These are phyloP conservation scores for Sugiyamaella xylanicola DNA, from an alignment of 1,139 yeast genomes.

Conservation along the genomic window DNA sequence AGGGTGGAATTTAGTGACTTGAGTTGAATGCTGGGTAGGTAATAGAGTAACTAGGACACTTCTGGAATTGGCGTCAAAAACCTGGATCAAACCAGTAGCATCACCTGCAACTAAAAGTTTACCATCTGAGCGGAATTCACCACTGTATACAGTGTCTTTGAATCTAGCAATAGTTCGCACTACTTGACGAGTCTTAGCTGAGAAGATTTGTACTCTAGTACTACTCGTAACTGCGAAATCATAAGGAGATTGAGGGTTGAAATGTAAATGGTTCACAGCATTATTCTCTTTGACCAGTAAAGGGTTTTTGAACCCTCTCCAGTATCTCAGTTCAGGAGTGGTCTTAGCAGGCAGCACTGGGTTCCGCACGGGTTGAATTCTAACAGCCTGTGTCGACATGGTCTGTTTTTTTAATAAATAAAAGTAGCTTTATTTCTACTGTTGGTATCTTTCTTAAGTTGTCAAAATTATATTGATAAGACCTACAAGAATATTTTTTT, in stretches of 20 bases:
- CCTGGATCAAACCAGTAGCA: slow-evolving; percentile 82
- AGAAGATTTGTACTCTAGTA: slow-evolving; percentile 87
- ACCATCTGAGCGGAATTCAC: slow-evolving; percentile 83
- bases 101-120: slow-evolving; percentile 84
- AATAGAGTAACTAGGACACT: slow-evolving; percentile 74
- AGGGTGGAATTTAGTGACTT: slow-evolving; percentile 91
- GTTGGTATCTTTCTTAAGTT: background rate
- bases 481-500: slow-evolving; percentile 14
- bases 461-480: no score
- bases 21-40: slow-evolving; percentile 86
- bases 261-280: slow-evolving; percentile 83
- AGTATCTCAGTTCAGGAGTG: slow-evolving; percentile 91
- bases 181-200: slow-evolving; percentile 90
- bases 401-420: slow-evolving; percentile 11
- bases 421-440: background rate
- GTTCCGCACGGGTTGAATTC: slow-evolving; percentile 68
- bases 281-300: slow-evolving; percentile 92
- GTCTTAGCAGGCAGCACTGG: slow-evolving; percentile 82
- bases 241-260: slow-evolving; percentile 83
- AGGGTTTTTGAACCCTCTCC: slow-evolving; percentile 85
- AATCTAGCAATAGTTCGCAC: slow-evolving; percentile 86
- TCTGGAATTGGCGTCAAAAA: slow-evolving; percentile 82
- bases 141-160: slow-evolving; percentile 86
- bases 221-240: slow-evolving; percentile 95
- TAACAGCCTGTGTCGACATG: slow-evolving; percentile 80